These are phyloP conservation scores for Comarum palustre DNA, from an alignment of 306 rosid species.

Conservation along the genomic window DNA sequence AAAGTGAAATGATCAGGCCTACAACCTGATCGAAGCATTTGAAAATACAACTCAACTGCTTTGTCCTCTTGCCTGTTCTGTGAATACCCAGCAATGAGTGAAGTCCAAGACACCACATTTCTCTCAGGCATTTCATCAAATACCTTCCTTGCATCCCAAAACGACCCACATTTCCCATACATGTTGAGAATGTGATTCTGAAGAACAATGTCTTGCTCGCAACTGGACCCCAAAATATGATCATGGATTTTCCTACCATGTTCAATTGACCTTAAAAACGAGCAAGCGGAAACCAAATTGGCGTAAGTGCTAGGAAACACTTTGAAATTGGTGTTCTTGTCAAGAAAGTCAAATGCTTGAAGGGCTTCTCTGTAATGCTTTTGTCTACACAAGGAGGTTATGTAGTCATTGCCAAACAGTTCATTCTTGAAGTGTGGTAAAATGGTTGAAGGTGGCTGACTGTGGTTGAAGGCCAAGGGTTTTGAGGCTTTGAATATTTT, in stretches of 20 bases:
- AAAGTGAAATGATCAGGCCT: conserved; percentile 65
- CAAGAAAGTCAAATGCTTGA: conserved; percentile 46
- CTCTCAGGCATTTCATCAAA: conserved; percentile 60
- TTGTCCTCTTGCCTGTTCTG: conserved; percentile 48
- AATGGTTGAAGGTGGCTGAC: conserved; percentile 22
- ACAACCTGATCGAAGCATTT: conserved; percentile 54
- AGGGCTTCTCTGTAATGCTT: conserved; percentile 57
- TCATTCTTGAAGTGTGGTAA: conserved; percentile 26
- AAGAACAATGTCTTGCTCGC: conserved; percentile 45
- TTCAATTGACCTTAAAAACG: conserved; percentile 54
- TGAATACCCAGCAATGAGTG: conserved; percentile 62
- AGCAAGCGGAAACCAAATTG: conserved; percentile 56
- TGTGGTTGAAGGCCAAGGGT: conserved; percentile 29
- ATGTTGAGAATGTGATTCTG: conserved; percentile 61
- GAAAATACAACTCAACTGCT: conserved; percentile 51
- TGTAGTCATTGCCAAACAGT: conserved; percentile 42
- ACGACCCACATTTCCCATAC: conserved; percentile 78
- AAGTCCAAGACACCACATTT: conserved; percentile 79
- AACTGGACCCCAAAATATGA: conserved; percentile 40
- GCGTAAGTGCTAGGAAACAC: conserved; percentile 46
- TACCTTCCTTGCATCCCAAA: conserved; percentile 54
- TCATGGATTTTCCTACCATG: conserved; percentile 51
- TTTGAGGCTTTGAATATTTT: conserved; percentile 33
- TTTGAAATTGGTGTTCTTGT: conserved; percentile 27
- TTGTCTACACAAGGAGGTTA: conserved; percentile 46